These are phyloP conservation scores for Coniochaeta ligniaria DNA, from an alignment of 2,329 filamentous ascomycete genomes.

Conservation along the genomic window DNA sequence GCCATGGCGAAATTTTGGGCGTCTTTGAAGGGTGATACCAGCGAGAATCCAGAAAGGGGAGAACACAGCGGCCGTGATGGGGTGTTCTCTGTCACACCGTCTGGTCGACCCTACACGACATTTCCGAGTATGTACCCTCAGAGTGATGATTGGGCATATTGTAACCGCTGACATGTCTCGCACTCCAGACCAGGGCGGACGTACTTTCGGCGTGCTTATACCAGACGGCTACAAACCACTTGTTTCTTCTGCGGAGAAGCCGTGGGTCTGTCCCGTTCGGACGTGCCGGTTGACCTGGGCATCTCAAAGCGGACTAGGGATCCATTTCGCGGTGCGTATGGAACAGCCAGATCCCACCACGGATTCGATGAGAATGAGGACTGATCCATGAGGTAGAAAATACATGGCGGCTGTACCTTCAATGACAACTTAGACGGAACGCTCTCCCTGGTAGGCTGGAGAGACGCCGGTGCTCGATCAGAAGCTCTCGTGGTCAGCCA, in stretches of 20 bases:
- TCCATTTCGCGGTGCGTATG: conserved; percentile 7
- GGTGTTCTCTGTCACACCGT: neutral
- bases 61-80: neutral
- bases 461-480: neutral
- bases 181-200: neutral
- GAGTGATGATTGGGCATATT: neutral
- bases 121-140: neutral
- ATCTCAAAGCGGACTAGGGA: neutral
- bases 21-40: too few species aligned
- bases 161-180: neutral
- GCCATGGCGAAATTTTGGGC: too few species aligned
- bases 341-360: neutral
- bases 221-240: neutral
- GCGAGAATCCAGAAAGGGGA: neutral
- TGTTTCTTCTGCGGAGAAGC: neutral
- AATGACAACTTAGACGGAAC: conserved; percentile 10
- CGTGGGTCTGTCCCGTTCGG: conserved; percentile 9
- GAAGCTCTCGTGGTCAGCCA: conserved; percentile 7
- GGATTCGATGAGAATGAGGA: neutral
- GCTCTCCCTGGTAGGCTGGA: neutral
- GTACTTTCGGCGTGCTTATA: neutral
- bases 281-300: conserved; percentile 4
- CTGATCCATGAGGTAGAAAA: neutral
- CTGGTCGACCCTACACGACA: neutral
- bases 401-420: conserved; percentile 4